These are phyloP conservation scores for Boletus reticuloceps DNA, from an alignment of 768 basidiomycete genomes.

Conservation along the genomic window DNA sequence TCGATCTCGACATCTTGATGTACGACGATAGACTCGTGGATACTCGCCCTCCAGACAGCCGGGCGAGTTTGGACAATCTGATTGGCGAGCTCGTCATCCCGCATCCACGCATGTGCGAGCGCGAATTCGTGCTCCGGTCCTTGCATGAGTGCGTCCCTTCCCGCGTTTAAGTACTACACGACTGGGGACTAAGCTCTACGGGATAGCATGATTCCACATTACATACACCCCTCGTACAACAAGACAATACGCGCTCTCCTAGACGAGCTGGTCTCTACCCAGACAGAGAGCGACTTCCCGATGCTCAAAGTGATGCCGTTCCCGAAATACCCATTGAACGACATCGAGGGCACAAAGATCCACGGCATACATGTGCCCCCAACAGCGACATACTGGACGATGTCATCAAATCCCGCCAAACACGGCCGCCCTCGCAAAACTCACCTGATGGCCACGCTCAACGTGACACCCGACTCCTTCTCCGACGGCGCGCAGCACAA, in stretches of 20 bases:
- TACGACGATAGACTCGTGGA: conserved; percentile 66
- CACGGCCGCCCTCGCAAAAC: conserved; percentile 39
- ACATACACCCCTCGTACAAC: conserved; percentile 58
- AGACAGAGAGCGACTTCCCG: conserved; percentile 35
- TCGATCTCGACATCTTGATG: conserved; percentile 86
- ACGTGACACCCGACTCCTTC: conserved; percentile 1
- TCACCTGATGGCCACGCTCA: conserved; percentile 83
- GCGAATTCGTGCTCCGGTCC: conserved; percentile 92
- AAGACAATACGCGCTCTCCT: conserved; percentile 49
- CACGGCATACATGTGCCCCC: conserved; percentile 13
- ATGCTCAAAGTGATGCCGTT: conserved; percentile 79
- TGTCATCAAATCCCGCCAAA: conserved; percentile 17
- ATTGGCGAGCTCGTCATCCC: conserved; percentile 78
- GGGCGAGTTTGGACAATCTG: conserved; percentile 54
- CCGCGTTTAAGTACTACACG: not conserved
- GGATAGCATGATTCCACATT: conserved; percentile 75
- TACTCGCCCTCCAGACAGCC: conserved; percentile 43
- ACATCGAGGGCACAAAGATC: conserved; percentile 4
- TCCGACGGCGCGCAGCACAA: conserved; percentile 17
- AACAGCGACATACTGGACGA: conserved; percentile 25
- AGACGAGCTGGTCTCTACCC: conserved; percentile 33
- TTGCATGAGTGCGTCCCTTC: conserved; percentile 65
- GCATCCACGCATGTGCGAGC: conserved; percentile 74
- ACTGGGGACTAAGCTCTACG: not conserved
- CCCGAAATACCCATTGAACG: conserved; percentile 48